Percentiles rank a stretch among this genome's conserved stretches.
These are phyloP conservation scores for Stipa capillata DNA, from an alignment of 176 grass and related monocot species.

Conservation along the genomic window DNA sequence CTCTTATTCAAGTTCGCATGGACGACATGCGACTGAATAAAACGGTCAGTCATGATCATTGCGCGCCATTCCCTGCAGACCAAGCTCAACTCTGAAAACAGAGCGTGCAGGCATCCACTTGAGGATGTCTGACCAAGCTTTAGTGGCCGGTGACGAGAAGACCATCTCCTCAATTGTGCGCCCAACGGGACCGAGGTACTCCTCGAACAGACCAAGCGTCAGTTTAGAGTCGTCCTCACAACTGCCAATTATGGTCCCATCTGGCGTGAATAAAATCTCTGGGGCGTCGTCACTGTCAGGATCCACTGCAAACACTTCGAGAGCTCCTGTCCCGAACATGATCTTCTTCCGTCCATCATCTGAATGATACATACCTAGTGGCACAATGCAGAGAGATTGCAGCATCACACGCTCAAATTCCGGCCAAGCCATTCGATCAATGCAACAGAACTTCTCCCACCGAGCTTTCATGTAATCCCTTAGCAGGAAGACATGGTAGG, in stretches of 20 bases:
- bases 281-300: background rate
- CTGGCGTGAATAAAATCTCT: background rate
- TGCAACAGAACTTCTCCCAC: conserved; percentile 1
- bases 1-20: background rate
- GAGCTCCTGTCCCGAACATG: background rate
- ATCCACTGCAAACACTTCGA: background rate
- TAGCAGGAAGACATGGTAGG: background rate
- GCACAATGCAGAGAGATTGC: background rate
- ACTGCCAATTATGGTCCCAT: background rate
- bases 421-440: background rate
- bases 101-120: background rate
- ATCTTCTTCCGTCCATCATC: background rate
- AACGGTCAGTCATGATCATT: background rate
- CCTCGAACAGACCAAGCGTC: background rate
- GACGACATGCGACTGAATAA: background rate
- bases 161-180: background rate
- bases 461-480: background rate
- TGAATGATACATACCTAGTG: background rate
- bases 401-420: background rate
- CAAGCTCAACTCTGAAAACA: background rate
- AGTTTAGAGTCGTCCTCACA: background rate
- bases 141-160: background rate
- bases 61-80: background rate
- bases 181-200: background rate
- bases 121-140: background rate